Percentiles rank a stretch among this genome's conserved stretches.
These are phyloP conservation scores for Erythrophleum ivorense DNA, from an alignment of 331 rosid genomes.

Conservation along the genomic window DNA sequence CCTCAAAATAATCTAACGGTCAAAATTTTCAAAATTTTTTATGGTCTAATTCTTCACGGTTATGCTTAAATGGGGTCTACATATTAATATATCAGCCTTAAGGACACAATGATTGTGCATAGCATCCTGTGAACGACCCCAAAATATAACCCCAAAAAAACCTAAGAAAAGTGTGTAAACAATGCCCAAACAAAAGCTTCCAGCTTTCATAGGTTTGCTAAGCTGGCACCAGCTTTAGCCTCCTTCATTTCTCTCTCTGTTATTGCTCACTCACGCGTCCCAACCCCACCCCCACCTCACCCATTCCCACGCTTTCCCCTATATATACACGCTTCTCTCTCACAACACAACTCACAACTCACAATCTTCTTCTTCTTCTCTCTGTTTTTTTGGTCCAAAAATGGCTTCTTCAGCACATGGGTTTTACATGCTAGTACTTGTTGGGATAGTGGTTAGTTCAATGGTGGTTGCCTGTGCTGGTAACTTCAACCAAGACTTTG, in stretches of 20 bases:
- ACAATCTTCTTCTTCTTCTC: constrained; percentile 6
- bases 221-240: constrained; percentile 68
- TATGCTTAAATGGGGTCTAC: constrained; percentile 47
- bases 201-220: constrained; percentile 61
- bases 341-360: constrained; percentile 43
- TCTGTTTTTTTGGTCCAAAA: constrained; percentile 1
- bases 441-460: constrained; percentile 45
- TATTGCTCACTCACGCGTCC: constrained; percentile 50
- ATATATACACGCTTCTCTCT: constrained; percentile 45
- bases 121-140: constrained; percentile 32
- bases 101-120: constrained; percentile 47
- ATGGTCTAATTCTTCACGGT: background rate
- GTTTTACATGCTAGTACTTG: constrained; percentile 31
- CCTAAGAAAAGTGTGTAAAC: constrained; percentile 21
- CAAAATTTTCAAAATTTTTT: background rate
- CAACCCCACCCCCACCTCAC: constrained; percentile 38
- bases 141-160: constrained; percentile 9
- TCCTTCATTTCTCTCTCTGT: constrained; percentile 10
- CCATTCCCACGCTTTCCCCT: background rate
- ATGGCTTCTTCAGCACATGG: constrained; percentile 47
- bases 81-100: background rate
- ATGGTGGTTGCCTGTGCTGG: constrained; percentile 49
- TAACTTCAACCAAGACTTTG: constrained; percentile 69
- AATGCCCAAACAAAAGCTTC: constrained; percentile 65
- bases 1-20: background rate